phyloP scores from a whole-genome alignment of 345 rosid species.

The Barbarea vulgaris region DNA sequence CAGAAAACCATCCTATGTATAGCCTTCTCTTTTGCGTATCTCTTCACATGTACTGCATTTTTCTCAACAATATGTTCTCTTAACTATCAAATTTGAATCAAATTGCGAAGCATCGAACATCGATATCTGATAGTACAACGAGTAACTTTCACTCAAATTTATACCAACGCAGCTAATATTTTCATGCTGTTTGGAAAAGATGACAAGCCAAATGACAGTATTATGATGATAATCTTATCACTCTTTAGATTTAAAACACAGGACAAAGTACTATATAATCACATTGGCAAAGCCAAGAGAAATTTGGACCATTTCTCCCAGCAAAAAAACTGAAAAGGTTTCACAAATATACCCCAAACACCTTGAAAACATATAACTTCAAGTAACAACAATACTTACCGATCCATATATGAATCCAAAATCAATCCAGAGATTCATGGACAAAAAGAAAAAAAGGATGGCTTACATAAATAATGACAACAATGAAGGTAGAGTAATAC shows the following conservation, averaged over 20 bases:
- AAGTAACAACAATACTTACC: not conserved
- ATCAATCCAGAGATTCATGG: constrained; percentile 21
- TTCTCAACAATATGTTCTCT: no score
- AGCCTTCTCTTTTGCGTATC: not conserved
- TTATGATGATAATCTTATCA: not conserved
- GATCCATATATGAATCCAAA: constrained; percentile 18
- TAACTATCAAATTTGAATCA: no score
- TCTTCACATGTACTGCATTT: no score
- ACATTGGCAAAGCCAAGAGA: constrained; percentile 12
- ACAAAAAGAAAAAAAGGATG: constrained; percentile 4
- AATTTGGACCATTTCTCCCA: not conserved
- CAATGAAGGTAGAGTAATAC: constrained; percentile 21
- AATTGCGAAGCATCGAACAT: not conserved
- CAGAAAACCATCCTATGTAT: not conserved
- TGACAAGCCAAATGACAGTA: not conserved
- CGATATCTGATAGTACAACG: not conserved
- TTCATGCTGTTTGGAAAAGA: not conserved
- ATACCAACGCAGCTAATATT: not conserved
- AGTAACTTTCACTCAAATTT: not conserved
- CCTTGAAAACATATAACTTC: constrained; percentile 18
- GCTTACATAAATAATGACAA: constrained; percentile 31
- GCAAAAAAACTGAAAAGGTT: constrained; percentile 15
- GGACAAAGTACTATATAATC: constrained; percentile 13
- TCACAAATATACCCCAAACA: constrained; percentile 25
- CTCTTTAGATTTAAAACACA: not conserved